phyloP scores from a whole-genome alignment of 352 stramenopile genomes.

The Globisporangium spiculum region DNA sequence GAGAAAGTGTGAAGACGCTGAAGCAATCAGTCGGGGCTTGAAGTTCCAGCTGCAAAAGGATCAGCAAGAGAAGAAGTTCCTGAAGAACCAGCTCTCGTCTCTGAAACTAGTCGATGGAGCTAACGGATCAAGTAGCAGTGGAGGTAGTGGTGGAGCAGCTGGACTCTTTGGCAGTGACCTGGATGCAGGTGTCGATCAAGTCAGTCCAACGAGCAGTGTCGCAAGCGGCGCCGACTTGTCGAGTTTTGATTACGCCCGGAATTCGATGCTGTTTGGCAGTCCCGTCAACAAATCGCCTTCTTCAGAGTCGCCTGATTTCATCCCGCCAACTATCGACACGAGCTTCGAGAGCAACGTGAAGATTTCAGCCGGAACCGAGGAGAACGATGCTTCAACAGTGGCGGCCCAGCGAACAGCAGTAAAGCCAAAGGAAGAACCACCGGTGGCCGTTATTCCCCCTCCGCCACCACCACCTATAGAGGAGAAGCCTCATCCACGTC shows the following conservation, averaged over 20 bases:
- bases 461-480: constrained; percentile 29
- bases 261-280: constrained; percentile 15
- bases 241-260: constrained; percentile 54
- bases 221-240: constrained; percentile 45
- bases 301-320: constrained; percentile 9
- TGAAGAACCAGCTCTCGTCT: constrained; percentile 57
- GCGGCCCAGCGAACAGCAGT: background rate
- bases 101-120: constrained; percentile 21
- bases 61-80: constrained; percentile 73
- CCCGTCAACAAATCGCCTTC: constrained; percentile 14
- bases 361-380: background rate
- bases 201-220: constrained; percentile 42
- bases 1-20: constrained; percentile 58
- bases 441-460: background rate
- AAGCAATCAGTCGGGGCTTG: constrained; percentile 62
- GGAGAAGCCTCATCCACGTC: constrained; percentile 30
- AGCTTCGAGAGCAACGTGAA: background rate
- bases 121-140: background rate
- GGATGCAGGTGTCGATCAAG: constrained; percentile 8
- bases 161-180: constrained; percentile 21
- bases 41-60: constrained; percentile 76
- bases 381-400: background rate
- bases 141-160: background rate
- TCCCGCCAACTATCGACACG: constrained; percentile 6
- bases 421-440: constrained; percentile 7